These are phyloP conservation scores for Trypanosoma avium DNA, from an alignment of 208 protist species.

Conservation along the genomic window DNA sequence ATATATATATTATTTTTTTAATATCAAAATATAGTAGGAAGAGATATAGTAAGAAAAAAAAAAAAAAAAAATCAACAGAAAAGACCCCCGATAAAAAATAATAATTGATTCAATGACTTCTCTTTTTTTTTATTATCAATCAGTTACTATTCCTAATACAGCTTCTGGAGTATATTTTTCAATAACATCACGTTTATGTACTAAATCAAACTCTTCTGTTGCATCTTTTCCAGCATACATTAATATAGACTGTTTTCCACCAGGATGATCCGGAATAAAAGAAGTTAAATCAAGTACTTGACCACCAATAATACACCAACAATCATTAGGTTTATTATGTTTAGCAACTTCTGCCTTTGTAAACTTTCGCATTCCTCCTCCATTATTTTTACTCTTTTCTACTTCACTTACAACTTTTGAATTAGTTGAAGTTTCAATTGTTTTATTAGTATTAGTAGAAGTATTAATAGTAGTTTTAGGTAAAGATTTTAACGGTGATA, in stretches of 20 bases:
- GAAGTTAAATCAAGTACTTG: conserved; percentile 56
- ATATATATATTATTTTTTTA: too few relatives aligned
- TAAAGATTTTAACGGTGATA: conserved; percentile 38
- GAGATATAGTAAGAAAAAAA: too few relatives aligned
- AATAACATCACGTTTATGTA: conserved; percentile 48
- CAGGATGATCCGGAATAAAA: conserved; percentile 61
- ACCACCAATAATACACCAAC: conserved; percentile 47
- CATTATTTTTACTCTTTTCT: not conserved
- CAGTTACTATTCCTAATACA: conserved; percentile 44
- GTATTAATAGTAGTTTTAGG: conserved; percentile 24
- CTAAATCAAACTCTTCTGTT: conserved; percentile 58
- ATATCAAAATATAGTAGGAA: too few relatives aligned
- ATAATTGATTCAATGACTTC: too few relatives aligned
- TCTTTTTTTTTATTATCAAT: conserved; percentile 9
- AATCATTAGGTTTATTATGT: conserved; percentile 66
- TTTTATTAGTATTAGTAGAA: too few relatives aligned
- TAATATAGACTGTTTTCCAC: conserved; percentile 53
- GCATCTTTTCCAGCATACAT: conserved; percentile 63
- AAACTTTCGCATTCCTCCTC: conserved; percentile 18
- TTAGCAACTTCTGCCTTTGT: conserved; percentile 56
- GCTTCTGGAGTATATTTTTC: conserved; percentile 61
- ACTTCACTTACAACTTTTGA: not conserved
- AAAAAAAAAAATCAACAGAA: too few relatives aligned
- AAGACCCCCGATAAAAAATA: too few relatives aligned
- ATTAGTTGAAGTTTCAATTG: not conserved